Percentiles rank a stretch among this genome's conserved stretches.
These are phyloP conservation scores for Microbotryomycetes sp. DNA, from an alignment of 1,284 basidiomycete species.

Conservation along the genomic window DNA sequence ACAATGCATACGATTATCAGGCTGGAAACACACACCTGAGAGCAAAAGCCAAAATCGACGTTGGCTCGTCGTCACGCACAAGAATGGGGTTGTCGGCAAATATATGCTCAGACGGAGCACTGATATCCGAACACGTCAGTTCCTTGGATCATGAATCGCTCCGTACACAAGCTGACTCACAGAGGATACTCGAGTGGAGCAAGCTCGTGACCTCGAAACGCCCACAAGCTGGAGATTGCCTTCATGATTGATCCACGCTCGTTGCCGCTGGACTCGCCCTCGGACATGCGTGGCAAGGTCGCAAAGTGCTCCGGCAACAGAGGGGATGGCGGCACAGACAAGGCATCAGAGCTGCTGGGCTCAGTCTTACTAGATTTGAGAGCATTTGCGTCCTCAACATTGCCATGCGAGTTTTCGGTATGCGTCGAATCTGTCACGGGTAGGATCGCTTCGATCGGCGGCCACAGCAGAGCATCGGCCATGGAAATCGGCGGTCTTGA, in stretches of 20 bases:
- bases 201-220: slow-evolving; percentile 50
- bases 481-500: slow-evolving; percentile 2
- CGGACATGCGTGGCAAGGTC: slow-evolving; percentile 38
- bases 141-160: background rate
- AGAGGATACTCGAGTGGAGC: slow-evolving; percentile 51
- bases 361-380: slow-evolving; percentile 1
- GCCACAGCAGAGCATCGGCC: slow-evolving; percentile 13
- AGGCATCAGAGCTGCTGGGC: slow-evolving; percentile 8
- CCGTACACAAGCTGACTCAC: slow-evolving; percentile 37
- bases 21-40: slow-evolving; percentile 57
- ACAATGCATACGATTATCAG: background rate
- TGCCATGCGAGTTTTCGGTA: background rate
- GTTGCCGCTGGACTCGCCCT: slow-evolving; percentile 47
- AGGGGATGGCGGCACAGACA: slow-evolving; percentile 31
- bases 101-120: slow-evolving; percentile 62
- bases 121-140: slow-evolving; percentile 22
- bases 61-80: slow-evolving; percentile 94
- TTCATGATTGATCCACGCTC: slow-evolving; percentile 75
- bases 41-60: slow-evolving; percentile 93
- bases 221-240: slow-evolving; percentile 77
- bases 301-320: slow-evolving; percentile 9
- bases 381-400: background rate
- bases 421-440: background rate
- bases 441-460: background rate
- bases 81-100: slow-evolving; percentile 94